phyloP scores from a whole-genome alignment of 2,329 filamentous ascomycete species.

The Orbilia blumenaviensis region DNA sequence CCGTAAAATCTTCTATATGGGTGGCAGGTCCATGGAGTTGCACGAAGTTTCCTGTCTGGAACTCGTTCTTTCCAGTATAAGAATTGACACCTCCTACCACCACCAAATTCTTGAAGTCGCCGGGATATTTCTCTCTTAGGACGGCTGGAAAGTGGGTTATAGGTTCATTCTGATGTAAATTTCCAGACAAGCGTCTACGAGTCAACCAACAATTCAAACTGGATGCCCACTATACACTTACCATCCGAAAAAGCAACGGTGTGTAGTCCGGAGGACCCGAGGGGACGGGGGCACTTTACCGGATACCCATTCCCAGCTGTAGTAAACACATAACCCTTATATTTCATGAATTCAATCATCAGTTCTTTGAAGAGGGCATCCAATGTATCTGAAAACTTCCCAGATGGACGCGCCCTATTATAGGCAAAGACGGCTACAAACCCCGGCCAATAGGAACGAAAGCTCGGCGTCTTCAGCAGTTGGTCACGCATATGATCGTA shows the following conservation, averaged over 20 bases:
- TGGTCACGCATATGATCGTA: not conserved
- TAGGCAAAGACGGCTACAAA: not conserved
- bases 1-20: not conserved
- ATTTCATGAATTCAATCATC: not conserved
- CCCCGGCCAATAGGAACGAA: not conserved
- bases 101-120: not conserved
- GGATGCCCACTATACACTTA: not conserved
- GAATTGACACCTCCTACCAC: not conserved
- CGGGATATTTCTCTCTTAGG: not conserved
- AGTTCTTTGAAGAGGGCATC: not conserved
- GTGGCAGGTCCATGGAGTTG: conserved; percentile 3
- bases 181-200: no score
- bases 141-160: not conserved
- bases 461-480: not conserved
- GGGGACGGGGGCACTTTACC: no score
- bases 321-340: not conserved
- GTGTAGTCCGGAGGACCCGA: no score
- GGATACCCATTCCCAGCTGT: not conserved
- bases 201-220: no score
- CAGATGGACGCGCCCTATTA: no score
- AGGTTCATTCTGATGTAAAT: not conserved
- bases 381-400: no score
- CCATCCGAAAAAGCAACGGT: no score
- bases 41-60: not conserved
- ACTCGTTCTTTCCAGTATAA: not conserved